Evolutionary conservation across 2,329 filamentous ascomycete species (phyloP).

Genomic region (Nigrospora oryzae): DNA sequence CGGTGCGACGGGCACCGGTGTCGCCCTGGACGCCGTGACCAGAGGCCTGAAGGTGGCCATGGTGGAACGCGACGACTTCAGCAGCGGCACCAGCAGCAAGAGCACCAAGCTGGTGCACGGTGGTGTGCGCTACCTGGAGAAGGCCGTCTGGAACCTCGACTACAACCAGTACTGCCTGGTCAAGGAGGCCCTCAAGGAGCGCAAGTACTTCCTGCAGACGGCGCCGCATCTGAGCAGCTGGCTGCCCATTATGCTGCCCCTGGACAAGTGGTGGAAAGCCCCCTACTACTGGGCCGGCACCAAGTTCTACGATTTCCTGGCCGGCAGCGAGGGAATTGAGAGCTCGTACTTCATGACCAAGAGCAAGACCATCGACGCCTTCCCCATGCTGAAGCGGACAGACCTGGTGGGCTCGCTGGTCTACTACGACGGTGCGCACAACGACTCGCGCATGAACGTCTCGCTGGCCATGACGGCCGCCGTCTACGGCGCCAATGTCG

Average conservation of each 20-base stretch:
- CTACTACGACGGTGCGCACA: conserved; percentile 88
- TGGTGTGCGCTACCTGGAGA: conserved; percentile 66
- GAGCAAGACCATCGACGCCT: conserved; percentile 78
- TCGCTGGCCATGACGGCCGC: conserved; percentile 82
- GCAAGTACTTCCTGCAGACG: conserved; percentile 67
- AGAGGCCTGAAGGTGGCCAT: conserved; percentile 64
- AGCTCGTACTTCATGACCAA: conserved; percentile 82
- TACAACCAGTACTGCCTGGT: conserved; percentile 66
- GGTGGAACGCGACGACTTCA: conserved; percentile 67
- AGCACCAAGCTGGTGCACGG: conserved; percentile 73
- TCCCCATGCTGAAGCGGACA: conserved; percentile 79
- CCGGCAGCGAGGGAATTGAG: conserved; percentile 80
- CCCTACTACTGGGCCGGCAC: conserved; percentile 71
- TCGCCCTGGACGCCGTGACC: conserved; percentile 64
- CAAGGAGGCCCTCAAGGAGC: conserved; percentile 63
- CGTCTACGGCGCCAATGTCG: conserved; percentile 74
- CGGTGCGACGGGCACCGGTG: conserved; percentile 62
- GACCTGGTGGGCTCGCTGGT: conserved; percentile 74
- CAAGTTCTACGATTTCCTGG: conserved; percentile 79
- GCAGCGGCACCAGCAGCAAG: conserved; percentile 65
- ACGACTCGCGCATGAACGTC: conserved; percentile 88
- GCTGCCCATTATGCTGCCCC: conserved; percentile 68
- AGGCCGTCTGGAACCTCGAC: conserved; percentile 68
- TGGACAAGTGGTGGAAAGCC: conserved; percentile 70
- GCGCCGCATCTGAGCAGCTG: conserved; percentile 66